Evolutionary conservation across 371 early-diverging fungal genomes (phyloP).

Genomic region (Circinella minor): DNA sequence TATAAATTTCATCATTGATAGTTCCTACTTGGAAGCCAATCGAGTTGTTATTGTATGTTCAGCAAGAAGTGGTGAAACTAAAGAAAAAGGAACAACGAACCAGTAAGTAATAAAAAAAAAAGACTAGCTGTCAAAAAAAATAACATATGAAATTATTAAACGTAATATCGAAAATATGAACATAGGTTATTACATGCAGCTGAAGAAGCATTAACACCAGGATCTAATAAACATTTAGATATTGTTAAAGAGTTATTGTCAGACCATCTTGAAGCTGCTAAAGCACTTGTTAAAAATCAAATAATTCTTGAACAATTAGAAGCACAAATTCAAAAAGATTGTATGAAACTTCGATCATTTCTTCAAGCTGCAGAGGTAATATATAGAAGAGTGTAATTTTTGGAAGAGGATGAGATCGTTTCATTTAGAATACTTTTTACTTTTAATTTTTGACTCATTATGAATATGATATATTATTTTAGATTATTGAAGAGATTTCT

Average conservation of each 20-base stretch:
- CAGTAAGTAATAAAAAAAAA: slow-evolving; percentile 30
- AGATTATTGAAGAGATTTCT: slow-evolving; percentile 97
- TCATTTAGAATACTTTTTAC: too few species aligned
- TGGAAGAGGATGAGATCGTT: too few species aligned
- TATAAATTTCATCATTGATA: slow-evolving; percentile 8
- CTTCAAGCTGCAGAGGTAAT: slow-evolving; percentile 90
- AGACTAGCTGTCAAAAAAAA: not conserved
- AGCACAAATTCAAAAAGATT: slow-evolving; percentile 72
- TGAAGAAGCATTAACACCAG: slow-evolving; percentile 67
- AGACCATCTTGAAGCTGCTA: slow-evolving; percentile 84
- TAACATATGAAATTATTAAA: too few species aligned
- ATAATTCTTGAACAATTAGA: slow-evolving; percentile 58
- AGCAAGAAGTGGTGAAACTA: slow-evolving; percentile 79
- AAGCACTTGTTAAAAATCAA: slow-evolving; percentile 55
- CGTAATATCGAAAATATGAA: too few species aligned
- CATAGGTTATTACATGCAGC: slow-evolving; percentile 69
- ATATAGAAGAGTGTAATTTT: not conserved
- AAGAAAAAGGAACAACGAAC: slow-evolving; percentile 80
- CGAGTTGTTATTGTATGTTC: slow-evolving; percentile 83
- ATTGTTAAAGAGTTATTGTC: slow-evolving; percentile 84
- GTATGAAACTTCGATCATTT: slow-evolving; percentile 78
- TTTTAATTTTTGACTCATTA: not conserved
- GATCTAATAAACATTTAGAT: slow-evolving; percentile 65
- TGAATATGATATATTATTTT: not conserved
- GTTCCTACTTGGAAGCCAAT: slow-evolving; percentile 50